Evolutionary conservation across 2,329 filamentous ascomycete species (phyloP).

Genomic region (Madurella fahalii): DNA sequence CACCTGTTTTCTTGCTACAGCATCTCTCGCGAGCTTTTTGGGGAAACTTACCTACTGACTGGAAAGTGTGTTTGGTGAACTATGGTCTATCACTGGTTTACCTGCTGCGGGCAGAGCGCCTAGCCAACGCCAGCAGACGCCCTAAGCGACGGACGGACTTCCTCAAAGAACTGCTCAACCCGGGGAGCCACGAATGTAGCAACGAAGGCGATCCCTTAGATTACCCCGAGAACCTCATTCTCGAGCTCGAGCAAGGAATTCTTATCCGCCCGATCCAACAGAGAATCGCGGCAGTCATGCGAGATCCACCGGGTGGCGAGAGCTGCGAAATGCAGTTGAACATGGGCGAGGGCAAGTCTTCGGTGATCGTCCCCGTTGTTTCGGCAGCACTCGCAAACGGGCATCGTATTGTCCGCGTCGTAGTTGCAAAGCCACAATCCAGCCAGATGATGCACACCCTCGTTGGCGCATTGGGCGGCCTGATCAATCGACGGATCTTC

Average conservation of each 20-base stretch:
- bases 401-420: constrained; percentile 45
- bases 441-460: constrained; percentile 49
- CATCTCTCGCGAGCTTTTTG: constrained; percentile 30
- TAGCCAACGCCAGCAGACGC: constrained; percentile 31
- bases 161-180: constrained; percentile 42
- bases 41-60: constrained; percentile 32
- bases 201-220: constrained; percentile 50
- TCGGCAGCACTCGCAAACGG: constrained; percentile 43
- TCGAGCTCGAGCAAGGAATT: constrained; percentile 62
- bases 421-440: constrained; percentile 57
- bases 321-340: constrained; percentile 63
- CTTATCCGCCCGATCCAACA: constrained; percentile 58
- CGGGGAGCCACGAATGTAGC: constrained; percentile 42
- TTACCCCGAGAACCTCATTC: constrained; percentile 56
- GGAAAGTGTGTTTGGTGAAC: constrained; percentile 28
- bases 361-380: constrained; percentile 52
- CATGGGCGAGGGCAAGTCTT: constrained; percentile 63
- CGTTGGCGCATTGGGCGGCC: constrained; percentile 45
- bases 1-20: constrained; percentile 34
- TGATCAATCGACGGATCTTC: constrained; percentile 49
- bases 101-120: constrained; percentile 40
- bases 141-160: constrained; percentile 29
- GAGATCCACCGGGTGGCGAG: constrained; percentile 30
- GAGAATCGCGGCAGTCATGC: constrained; percentile 56
- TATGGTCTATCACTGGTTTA: constrained; percentile 40